Conservation (phyloP, 306 rosid genomes). For the Begonia fuchsioides region DNA sequence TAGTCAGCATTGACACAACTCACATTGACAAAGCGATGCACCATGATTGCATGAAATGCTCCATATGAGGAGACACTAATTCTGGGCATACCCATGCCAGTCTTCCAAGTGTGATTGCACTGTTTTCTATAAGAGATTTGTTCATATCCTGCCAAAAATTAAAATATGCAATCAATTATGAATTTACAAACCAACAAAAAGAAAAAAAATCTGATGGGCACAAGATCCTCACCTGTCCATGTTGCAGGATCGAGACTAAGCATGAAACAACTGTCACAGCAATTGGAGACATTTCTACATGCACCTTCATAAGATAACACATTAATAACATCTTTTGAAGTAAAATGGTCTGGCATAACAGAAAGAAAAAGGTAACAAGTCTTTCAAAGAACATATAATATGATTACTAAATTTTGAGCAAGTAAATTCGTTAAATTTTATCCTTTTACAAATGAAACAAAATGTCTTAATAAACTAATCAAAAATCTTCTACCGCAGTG, state of each 20-base stretch:
- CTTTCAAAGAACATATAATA: neutral
- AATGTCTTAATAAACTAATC: too few species aligned
- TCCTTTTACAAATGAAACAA: too few species aligned
- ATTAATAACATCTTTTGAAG: neutral
- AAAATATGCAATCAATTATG: constrained; percentile 16
- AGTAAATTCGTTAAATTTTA: too few species aligned
- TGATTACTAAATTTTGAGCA: too few species aligned
- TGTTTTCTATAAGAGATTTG: constrained; percentile 81
- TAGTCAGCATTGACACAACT: constrained; percentile 6
- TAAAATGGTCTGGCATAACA: neutral
- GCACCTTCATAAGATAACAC: neutral
- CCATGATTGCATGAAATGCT: constrained; percentile 97
- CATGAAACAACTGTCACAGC: constrained; percentile 63
- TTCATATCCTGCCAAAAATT: constrained; percentile 49
- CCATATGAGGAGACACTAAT: constrained; percentile 91
- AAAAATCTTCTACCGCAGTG: too few species aligned
- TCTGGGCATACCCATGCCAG: constrained; percentile 99
- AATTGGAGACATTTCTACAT: constrained; percentile 31
- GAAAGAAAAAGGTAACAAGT: too few species aligned
- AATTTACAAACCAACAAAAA: constrained; percentile 2
- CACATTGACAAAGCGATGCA: constrained; percentile 88
- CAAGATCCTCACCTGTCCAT: constrained; percentile 50
- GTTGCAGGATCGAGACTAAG: constrained; percentile 85
- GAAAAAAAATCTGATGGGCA: neutral
- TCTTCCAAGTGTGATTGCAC: constrained; percentile 98